phyloP scores from a whole-genome alignment of 2,329 filamentous ascomycete species.

The Pseudocercospora musae region DNA sequence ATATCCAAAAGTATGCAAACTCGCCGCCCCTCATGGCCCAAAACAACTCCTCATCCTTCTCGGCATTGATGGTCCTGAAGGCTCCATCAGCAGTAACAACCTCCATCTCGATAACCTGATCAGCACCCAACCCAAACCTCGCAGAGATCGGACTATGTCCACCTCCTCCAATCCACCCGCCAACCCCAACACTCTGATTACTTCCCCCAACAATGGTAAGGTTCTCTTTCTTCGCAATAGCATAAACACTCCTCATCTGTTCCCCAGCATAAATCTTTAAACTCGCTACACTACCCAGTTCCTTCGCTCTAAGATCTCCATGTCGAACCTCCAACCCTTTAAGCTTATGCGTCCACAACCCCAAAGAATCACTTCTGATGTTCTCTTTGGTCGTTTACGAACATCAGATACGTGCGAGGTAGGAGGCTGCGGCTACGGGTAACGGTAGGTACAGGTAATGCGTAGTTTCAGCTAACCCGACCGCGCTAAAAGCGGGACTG shows the following conservation, averaged over 20 bases:
- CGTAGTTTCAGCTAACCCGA: too few species aligned
- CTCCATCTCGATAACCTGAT: slow-evolving; percentile 18
- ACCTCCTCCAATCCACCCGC: slow-evolving; percentile 17
- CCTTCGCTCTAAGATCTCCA: slow-evolving; percentile 8
- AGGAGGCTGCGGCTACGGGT: too few species aligned
- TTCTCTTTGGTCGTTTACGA: too few species aligned
- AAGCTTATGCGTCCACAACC: slow-evolving; percentile 56
- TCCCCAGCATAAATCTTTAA: slow-evolving; percentile 13
- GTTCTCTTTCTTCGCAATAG: slow-evolving; percentile 5
- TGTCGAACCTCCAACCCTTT: slow-evolving; percentile 44
- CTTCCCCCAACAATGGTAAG: slow-evolving; percentile 11
- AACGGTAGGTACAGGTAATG: too few species aligned
- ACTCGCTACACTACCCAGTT: slow-evolving; percentile 4
- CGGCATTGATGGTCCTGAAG: slow-evolving; percentile 11
- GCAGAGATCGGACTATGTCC: slow-evolving; percentile 19
- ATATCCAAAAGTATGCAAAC: neutral
- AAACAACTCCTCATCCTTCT: slow-evolving; percentile 20
- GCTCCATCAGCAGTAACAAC: slow-evolving; percentile 20
- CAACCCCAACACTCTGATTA: slow-evolving; percentile 8
- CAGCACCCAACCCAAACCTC: slow-evolving; percentile 16
- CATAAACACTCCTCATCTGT: slow-evolving; percentile 6
- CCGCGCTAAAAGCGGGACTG: too few species aligned
- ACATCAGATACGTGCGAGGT: too few species aligned
- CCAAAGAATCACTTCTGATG: slow-evolving; percentile 54
- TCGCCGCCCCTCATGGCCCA: slow-evolving; percentile 20